Evolutionary conservation across 108 stramenopile species (phyloP), one percentile per base, ranked within the genome.

Genomic region (Phaeodactylum tricornutum): DNA sequence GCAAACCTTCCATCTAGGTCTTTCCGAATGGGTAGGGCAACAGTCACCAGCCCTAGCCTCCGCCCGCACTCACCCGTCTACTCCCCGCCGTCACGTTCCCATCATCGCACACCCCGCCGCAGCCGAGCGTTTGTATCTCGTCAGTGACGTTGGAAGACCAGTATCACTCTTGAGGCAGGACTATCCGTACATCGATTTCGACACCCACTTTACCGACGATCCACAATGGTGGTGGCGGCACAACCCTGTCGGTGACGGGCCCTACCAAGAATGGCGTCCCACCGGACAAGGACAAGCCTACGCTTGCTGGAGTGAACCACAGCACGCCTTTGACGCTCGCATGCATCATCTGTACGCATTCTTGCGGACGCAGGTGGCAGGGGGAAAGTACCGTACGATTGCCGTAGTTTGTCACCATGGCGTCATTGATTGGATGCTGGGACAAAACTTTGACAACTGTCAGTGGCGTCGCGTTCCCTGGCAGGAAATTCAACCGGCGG

Each of bases 391-490:
- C 51, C 17, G 26, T 28, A 61, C 53, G 0, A 75, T 80, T 32
- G 70, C 62, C 3, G 34, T 80, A 17, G 60, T 80, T 25, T 69
- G 71, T 47, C 78, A 80, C 46, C 66, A 57, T 32, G 78, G 78
- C 22, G 74, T 80, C 9, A 65, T 80, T n/a, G 59, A 75, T 15
- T 80, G 71, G 64, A 48, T 80, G 40, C 37, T 66, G 19, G 62
- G 56, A 7, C 44, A 58, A 24, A 36, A 53, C 23, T 69, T 69
- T 44, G 47, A 61, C 4, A 79, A 79, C 45, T 79, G 77, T 47
- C 66, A 79, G 49, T 34, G 66, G 7, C 37, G 61, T 43, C 42
- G 60, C 3, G 59, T 74, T 19, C 29, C 28, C 9, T 41, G 39
- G 39, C 6, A 5, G 4, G 39, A 41, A 20, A 9, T 41, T 5